These are phyloP conservation scores for Kluyveromyces starmeri DNA, from an alignment of 805 yeast species.

Conservation along the genomic window DNA sequence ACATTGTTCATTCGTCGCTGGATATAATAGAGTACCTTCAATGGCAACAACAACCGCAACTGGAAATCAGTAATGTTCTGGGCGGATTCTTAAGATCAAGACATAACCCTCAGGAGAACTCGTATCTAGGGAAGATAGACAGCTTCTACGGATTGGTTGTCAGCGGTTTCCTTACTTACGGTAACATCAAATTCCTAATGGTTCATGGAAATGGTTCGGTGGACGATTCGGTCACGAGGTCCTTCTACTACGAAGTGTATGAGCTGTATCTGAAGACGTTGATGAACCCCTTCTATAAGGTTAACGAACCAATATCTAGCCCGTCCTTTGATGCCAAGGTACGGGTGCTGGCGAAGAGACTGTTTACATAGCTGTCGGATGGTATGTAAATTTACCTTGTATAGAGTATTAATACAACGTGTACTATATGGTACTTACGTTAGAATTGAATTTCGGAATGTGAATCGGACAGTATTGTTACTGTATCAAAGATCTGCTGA, in stretches of 20 bases:
- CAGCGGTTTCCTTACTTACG: slow-evolving; percentile 83
- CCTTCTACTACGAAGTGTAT: slow-evolving; percentile 76
- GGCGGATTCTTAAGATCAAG: slow-evolving; percentile 24
- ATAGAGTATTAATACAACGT: too few species aligned
- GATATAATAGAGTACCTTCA: slow-evolving; percentile 89
- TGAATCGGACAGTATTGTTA: too few species aligned
- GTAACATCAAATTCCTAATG: slow-evolving; percentile 73
- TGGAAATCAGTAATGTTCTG: slow-evolving; percentile 6
- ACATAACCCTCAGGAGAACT: slow-evolving; percentile 20
- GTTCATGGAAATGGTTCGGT: slow-evolving; percentile 35
- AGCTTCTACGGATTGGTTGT: slow-evolving; percentile 73
- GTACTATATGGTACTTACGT: too few species aligned
- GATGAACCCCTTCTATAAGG: slow-evolving; percentile 77
- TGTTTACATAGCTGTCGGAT: slow-evolving; percentile 2
- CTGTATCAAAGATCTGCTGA: slow-evolving; percentile 17
- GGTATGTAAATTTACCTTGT: too few species aligned
- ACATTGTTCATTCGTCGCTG: slow-evolving; percentile 77
- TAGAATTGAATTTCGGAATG: too few species aligned
- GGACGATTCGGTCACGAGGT: slow-evolving; percentile 67
- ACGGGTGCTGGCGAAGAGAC: slow-evolving; percentile 53
- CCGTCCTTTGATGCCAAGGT: slow-evolving; percentile 71
- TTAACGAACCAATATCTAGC: slow-evolving; percentile 65
- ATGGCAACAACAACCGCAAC: slow-evolving; percentile 52
- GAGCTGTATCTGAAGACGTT: slow-evolving; percentile 81
- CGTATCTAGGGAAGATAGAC: slow-evolving; percentile 70